Evolutionary conservation across 169 alveolate species (phyloP).

Genomic region (Toxoplasma gondii): DNA sequence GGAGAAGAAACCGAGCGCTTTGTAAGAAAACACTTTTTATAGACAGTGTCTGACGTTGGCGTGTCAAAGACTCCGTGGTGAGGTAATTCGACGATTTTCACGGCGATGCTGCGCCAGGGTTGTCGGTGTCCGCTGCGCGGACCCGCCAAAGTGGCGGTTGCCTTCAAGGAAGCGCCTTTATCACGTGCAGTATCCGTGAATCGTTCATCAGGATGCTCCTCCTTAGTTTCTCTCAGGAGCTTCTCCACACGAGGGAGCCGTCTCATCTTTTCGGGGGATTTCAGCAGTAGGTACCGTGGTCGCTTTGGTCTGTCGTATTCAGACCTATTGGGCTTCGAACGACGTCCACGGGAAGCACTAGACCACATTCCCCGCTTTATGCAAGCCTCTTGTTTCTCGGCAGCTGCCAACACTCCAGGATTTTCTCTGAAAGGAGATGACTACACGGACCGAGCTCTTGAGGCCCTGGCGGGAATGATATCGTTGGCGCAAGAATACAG

Average conservation of each 20-base stretch:
- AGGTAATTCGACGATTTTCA: background rate
- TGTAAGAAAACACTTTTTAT: no score
- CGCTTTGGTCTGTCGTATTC: background rate
- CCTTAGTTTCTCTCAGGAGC: background rate
- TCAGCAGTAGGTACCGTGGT: background rate
- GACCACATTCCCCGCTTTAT: background rate
- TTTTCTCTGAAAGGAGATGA: slow-evolving; percentile 82
- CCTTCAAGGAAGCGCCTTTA: background rate
- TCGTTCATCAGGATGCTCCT: background rate
- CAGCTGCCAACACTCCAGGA: slow-evolving; percentile 69
- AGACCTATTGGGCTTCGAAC: background rate
- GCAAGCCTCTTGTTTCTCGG: background rate
- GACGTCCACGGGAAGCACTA: background rate
- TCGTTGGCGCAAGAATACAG: slow-evolving; percentile 78
- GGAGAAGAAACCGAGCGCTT: background rate
- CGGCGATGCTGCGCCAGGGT: slow-evolving; percentile 7
- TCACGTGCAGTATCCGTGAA: background rate
- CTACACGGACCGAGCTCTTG: slow-evolving; percentile 87
- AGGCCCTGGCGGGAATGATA: slow-evolving; percentile 78
- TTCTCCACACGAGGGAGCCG: background rate
- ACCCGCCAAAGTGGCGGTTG: background rate
- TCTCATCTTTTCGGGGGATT: background rate
- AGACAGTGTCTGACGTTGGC: background rate
- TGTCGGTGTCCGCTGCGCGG: background rate
- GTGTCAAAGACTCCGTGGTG: background rate